Percentiles rank a stretch among this genome's conserved stretches.
Evolutionary conservation across 2,329 filamentous ascomycete genomes (phyloP).

Genomic region (Phoma herbarum): DNA sequence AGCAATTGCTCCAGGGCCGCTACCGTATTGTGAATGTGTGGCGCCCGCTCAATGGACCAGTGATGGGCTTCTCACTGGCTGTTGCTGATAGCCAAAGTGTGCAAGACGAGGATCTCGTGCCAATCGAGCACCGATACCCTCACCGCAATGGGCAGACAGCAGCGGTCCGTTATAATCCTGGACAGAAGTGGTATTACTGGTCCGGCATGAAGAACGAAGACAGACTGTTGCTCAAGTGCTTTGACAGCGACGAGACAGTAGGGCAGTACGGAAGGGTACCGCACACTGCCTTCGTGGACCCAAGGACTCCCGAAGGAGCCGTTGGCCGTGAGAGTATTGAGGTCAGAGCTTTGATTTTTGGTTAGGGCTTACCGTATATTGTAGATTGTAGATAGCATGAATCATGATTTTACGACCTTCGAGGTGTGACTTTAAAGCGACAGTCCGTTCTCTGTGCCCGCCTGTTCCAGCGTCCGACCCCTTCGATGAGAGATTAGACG

Average conservation of each 20-base stretch:
- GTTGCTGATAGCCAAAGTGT: conserved; percentile 66
- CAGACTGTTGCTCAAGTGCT: conserved; percentile 80
- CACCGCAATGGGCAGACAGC: conserved; percentile 78
- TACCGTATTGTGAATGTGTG: conserved; percentile 91
- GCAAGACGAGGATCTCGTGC: conserved; percentile 70
- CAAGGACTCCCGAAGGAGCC: conserved; percentile 73
- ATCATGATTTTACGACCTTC: conserved; percentile 3
- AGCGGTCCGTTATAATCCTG: conserved; percentile 67
- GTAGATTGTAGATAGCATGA: neutral
- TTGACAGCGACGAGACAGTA: conserved; percentile 66
- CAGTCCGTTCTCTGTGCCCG: neutral
- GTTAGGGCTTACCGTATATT: conserved; percentile 39
- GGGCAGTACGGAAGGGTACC: conserved; percentile 54
- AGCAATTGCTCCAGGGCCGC: conserved; percentile 69
- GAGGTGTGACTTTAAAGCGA: no score
- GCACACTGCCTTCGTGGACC: conserved; percentile 72
- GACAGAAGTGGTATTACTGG: conserved; percentile 80
- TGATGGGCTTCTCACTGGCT: conserved; percentile 65
- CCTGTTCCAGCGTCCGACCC: neutral
- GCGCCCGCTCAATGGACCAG: conserved; percentile 69
- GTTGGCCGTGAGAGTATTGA: conserved; percentile 87
- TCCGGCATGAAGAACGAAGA: conserved; percentile 79
- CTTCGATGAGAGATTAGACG: neutral
- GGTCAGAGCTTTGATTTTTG: conserved; percentile 85
- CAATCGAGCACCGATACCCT: conserved; percentile 78